Evolutionary conservation across 2,329 filamentous ascomycete species (phyloP).

Genomic region (Calonectria naviculata): DNA sequence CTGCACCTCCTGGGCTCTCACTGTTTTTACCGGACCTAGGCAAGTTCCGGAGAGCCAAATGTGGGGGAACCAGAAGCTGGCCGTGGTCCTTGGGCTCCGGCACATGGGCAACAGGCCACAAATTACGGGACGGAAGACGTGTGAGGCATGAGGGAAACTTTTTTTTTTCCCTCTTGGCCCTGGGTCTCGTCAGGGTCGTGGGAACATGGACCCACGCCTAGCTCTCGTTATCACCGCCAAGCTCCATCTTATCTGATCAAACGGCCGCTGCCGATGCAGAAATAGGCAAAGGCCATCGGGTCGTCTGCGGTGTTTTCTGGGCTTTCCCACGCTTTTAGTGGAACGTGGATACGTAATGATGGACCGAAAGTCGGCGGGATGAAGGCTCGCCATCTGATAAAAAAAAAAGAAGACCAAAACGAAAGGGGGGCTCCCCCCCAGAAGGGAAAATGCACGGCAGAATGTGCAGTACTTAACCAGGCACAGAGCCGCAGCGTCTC

Average conservation of each 20-base stretch:
- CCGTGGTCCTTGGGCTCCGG: background rate
- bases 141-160: background rate
- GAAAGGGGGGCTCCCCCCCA: background rate
- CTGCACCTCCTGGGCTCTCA: background rate
- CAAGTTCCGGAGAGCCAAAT: background rate
- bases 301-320: constrained; percentile 1
- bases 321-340: constrained; percentile 5
- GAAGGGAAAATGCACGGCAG: background rate
- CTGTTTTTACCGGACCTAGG: background rate
- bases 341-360: constrained; percentile 13
- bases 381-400: constrained; percentile 18
- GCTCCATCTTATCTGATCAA: constrained; percentile 8
- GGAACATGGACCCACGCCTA: background rate
- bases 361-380: constrained; percentile 11
- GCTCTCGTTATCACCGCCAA: background rate
- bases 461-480: background rate
- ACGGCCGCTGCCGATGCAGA: constrained; percentile 5
- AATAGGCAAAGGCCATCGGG: background rate
- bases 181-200: background rate
- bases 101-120: constrained; percentile 9
- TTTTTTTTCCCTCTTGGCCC: background rate
- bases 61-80: background rate
- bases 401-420: background rate
- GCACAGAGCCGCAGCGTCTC: constrained; percentile 4
- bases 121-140: background rate